Percentiles rank a stretch among this genome's conserved stretches.
Conservation (phyloP, 352 stramenopile genomes). For the Halophytophthora polymorphica region DNA sequence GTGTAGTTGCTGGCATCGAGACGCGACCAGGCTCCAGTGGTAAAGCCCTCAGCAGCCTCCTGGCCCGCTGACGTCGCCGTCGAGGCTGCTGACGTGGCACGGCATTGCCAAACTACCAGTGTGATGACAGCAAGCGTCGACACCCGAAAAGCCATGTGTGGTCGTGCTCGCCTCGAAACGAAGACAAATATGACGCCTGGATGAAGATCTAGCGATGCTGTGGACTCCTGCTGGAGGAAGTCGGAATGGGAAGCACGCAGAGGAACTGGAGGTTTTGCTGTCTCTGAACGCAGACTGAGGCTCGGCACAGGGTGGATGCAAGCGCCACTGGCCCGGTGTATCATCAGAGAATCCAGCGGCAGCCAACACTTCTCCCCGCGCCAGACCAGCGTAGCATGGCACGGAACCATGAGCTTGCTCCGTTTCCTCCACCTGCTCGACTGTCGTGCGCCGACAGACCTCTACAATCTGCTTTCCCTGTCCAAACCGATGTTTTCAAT, state of each 20-base stretch:
- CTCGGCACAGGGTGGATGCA: too few relatives aligned
- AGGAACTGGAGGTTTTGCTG: too few relatives aligned
- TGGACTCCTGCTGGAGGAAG: constrained; percentile 3
- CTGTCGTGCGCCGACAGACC: too few relatives aligned
- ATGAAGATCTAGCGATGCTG: not conserved
- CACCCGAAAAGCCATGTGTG: constrained; percentile 7
- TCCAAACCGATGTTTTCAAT: too few relatives aligned
- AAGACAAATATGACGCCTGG: constrained; percentile 3
- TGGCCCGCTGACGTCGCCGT: constrained; percentile 9
- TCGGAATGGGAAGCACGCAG: constrained; percentile 1
- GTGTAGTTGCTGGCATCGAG: constrained; percentile 31
- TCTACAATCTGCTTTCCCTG: too few relatives aligned
- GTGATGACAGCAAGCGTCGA: constrained; percentile 1
- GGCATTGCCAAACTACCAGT: constrained; percentile 2
- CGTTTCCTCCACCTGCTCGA: too few relatives aligned
- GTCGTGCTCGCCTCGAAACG: not conserved
- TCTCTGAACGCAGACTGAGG: too few relatives aligned
- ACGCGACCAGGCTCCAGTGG: constrained; percentile 26
- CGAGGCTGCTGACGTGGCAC: not conserved
- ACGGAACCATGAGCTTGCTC: too few relatives aligned
- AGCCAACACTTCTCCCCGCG: too few relatives aligned
- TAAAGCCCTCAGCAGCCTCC: constrained; percentile 31
- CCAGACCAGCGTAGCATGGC: too few relatives aligned
- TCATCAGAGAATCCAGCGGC: too few relatives aligned
- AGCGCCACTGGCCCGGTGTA: too few relatives aligned